A percentile compares a stretch with the other conserved stretches of the same genome.
These are phyloP conservation scores for Arctium minus DNA, from an alignment of 129 eudicot species.

Conservation along the genomic window DNA sequence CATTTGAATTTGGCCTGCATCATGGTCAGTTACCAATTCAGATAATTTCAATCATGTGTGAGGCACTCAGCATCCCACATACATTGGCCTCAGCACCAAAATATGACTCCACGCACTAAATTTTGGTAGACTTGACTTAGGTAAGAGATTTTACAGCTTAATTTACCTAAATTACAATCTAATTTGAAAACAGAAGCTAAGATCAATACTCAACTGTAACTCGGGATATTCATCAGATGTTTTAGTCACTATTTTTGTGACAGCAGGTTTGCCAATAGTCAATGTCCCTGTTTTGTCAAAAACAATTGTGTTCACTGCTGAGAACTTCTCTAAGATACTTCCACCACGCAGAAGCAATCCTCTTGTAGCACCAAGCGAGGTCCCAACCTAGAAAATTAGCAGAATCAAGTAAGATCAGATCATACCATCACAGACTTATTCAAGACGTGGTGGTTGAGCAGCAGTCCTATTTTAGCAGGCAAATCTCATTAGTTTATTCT, in stretches of 20 bases:
- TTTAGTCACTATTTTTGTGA: constrained; percentile 67
- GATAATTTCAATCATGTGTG: background rate
- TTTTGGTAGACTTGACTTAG: background rate
- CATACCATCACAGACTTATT: background rate
- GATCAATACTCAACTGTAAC: constrained; percentile 44
- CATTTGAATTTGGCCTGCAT: constrained; percentile 48
- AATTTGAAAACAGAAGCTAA: background rate
- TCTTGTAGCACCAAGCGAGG: constrained; percentile 95
- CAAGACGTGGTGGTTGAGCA: background rate
- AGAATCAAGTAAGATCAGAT: background rate
- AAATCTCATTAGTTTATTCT: background rate
- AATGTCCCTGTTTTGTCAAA: constrained; percentile 98
- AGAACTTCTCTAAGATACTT: constrained; percentile 80
- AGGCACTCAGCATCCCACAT: background rate
- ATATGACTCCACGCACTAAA: background rate
- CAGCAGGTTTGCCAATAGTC: constrained; percentile 89
- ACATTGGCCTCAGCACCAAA: background rate
- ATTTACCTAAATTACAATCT: background rate
- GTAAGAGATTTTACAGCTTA: background rate
- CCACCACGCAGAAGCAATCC: constrained; percentile 99
- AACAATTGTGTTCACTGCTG: constrained; percentile 76
- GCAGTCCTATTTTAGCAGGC: background rate
- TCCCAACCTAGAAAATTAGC: constrained; percentile 69
- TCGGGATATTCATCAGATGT: constrained; percentile 26
- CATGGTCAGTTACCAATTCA: constrained; percentile 5